These are phyloP conservation scores for Rachicladosporium sp. DNA, from an alignment of 2,329 filamentous ascomycete species.

Conservation along the genomic window DNA sequence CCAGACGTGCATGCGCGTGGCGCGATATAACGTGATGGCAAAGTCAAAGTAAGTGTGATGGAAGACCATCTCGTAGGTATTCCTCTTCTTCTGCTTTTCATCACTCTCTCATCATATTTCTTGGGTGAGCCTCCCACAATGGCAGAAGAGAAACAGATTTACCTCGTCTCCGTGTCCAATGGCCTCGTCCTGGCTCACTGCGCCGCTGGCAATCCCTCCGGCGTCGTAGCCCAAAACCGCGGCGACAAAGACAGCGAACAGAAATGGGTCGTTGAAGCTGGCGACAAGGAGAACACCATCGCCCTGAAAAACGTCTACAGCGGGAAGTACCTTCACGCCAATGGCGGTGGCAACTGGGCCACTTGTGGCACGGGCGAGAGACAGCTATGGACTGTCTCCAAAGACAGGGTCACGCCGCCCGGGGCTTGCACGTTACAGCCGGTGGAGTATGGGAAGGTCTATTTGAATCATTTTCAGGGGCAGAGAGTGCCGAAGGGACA, in stretches of 20 bases:
- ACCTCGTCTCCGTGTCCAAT: slow-evolving; percentile 2
- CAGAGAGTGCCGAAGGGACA: not conserved
- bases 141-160: not conserved
- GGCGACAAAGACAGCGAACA: slow-evolving; percentile 4
- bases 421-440: slow-evolving; percentile 2
- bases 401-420: slow-evolving; percentile 1
- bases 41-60: too few species aligned
- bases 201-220: not conserved
- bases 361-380: slow-evolving; percentile 3
- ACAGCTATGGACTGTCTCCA: slow-evolving; percentile 4
- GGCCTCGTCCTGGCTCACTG: slow-evolving; percentile 3
- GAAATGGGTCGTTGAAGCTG: slow-evolving; percentile 3
- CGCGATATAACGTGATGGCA: too few species aligned
- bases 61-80: too few species aligned
- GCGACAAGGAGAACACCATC: slow-evolving; percentile 1
- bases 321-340: slow-evolving; percentile 3
- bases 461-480: slow-evolving; percentile 1
- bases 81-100: too few species aligned
- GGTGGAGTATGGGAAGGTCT: slow-evolving; percentile 1
- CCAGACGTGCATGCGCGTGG: too few species aligned
- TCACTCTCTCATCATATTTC: too few species aligned
- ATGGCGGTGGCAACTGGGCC: not conserved
- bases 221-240: slow-evolving; percentile 3
- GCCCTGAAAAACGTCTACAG: slow-evolving; percentile 1
- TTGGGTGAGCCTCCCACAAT: too few species aligned